These are phyloP conservation scores for Aspergillus sclerotiicarbonarius DNA, from an alignment of 495 filamentous ascomycete species.

Conservation along the genomic window DNA sequence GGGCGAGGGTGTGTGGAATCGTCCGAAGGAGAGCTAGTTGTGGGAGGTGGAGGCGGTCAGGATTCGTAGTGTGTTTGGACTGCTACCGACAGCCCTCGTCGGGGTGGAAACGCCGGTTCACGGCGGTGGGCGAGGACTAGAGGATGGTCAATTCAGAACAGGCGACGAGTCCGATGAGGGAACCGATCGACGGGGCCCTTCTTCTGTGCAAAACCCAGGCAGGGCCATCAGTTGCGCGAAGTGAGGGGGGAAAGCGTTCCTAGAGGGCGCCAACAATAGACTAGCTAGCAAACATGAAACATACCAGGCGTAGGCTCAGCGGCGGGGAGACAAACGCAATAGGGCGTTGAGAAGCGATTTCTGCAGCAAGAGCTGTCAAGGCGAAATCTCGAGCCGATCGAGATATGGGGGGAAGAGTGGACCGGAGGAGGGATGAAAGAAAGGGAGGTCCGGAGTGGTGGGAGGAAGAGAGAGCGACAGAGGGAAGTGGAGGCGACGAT, in stretches of 20 bases:
- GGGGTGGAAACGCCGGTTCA: background rate
- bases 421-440: conserved; percentile 4
- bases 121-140: background rate
- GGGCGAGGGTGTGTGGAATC: background rate
- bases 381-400: background rate
- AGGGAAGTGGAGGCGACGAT: conserved; percentile 11
- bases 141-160: background rate
- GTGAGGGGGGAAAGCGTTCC: background rate
- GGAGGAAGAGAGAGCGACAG: background rate
- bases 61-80: conserved; percentile 16
- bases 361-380: background rate
- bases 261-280: background rate
- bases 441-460: background rate
- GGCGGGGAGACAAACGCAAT: background rate
- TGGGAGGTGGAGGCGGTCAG: conserved; percentile 25
- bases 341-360: background rate
- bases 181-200: background rate
- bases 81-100: conserved; percentile 14
- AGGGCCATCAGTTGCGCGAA: background rate
- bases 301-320: background rate
- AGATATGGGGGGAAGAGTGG: background rate
- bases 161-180: background rate
- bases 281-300: no score
- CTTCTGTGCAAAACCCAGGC: background rate
- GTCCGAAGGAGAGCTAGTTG: conserved; percentile 13